Evolutionary conservation across 116 monocot genomes (phyloP).

Genomic region (Cymodocea nodosa): DNA sequence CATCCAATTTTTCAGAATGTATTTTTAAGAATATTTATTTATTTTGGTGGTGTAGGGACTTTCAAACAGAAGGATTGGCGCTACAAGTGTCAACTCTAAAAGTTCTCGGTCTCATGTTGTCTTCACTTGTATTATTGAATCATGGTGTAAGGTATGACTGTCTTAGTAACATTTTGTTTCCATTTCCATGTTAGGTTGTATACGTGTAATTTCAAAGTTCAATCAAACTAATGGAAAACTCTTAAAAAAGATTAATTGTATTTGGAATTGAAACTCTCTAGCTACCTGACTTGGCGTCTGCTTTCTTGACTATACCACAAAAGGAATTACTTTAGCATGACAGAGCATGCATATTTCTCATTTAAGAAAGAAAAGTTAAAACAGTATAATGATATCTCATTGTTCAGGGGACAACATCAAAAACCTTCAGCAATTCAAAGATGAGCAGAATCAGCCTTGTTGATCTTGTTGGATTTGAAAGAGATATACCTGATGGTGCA

Average conservation of each 20-base stretch:
- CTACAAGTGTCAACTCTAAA: conserved; percentile 73
- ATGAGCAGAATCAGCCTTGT: conserved; percentile 72
- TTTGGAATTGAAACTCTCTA: no score
- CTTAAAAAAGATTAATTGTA: no score
- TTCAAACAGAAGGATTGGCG: conserved; percentile 87
- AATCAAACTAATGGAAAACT: no score
- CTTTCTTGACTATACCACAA: no score
- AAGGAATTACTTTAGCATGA: no score
- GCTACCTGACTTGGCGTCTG: no score
- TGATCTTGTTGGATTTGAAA: conserved; percentile 86
- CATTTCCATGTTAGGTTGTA: not conserved
- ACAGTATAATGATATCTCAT: conserved; percentile 32
- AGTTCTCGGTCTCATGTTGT: conserved; percentile 90
- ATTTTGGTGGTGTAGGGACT: conserved; percentile 44
- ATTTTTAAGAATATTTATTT: not conserved
- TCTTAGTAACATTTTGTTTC: not conserved
- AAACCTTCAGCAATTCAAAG: conserved; percentile 59
- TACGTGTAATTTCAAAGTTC: no score
- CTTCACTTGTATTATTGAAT: conserved; percentile 75
- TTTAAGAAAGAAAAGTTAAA: no score
- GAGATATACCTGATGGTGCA: conserved; percentile 33
- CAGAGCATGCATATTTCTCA: no score
- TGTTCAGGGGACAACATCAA: conserved; percentile 48
- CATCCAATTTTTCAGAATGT: not conserved
- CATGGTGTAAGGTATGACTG: conserved; percentile 81